These are phyloP conservation scores for Incumbomyces delicatus DNA, from an alignment of 2,329 filamentous ascomycete genomes.

Conservation along the genomic window DNA sequence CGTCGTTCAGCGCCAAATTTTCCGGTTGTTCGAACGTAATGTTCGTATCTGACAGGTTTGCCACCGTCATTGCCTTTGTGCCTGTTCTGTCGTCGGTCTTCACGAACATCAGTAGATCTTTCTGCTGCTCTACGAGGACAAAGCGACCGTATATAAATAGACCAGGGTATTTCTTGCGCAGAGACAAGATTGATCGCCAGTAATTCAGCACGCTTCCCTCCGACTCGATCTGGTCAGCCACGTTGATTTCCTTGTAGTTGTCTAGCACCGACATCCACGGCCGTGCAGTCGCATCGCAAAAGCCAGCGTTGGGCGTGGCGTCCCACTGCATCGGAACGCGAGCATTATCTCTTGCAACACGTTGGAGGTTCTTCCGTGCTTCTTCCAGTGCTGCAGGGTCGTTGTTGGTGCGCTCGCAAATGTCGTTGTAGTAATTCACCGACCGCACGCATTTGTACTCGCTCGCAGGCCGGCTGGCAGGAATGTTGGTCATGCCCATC, in stretches of 20 bases:
- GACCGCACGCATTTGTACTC: constrained; percentile 35
- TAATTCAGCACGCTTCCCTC: background rate
- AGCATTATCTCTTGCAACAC: constrained; percentile 44
- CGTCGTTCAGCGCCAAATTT: background rate
- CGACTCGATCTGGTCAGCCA: background rate
- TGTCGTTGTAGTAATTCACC: constrained; percentile 36
- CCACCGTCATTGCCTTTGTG: background rate
- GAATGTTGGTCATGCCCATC: constrained; percentile 49
- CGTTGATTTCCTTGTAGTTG: constrained; percentile 31
- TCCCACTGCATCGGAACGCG: constrained; percentile 60
- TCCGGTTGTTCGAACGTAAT: background rate
- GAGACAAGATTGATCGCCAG: background rate
- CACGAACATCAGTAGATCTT: background rate
- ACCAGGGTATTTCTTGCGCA: constrained; percentile 2
- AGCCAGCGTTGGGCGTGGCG: constrained; percentile 46
- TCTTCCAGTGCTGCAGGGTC: constrained; percentile 23
- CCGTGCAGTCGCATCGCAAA: constrained; percentile 35
- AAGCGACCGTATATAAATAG: background rate
- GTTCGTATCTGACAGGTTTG: background rate
- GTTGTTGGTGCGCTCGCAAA: constrained; percentile 1
- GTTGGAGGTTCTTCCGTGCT: constrained; percentile 15
- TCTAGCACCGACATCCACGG: constrained; percentile 54
- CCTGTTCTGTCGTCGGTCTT: background rate
- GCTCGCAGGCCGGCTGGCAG: constrained; percentile 38
- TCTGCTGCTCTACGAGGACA: background rate